Evolutionary conservation across 306 rosid genomes (phyloP).

Genomic region (Glycine tomentella): DNA sequence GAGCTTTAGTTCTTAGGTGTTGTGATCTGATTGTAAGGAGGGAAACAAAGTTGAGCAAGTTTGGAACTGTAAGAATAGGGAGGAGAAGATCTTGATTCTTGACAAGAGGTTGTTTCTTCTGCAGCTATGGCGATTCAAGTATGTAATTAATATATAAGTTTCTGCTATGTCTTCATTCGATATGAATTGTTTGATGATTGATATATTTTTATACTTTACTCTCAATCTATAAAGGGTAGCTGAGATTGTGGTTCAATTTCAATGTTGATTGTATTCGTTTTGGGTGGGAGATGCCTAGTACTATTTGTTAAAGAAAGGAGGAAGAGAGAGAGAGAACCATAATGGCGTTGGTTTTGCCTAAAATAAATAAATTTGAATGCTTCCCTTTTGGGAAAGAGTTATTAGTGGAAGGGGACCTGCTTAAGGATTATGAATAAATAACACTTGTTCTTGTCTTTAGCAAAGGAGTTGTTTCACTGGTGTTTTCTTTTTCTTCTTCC

Average conservation of each 20-base stretch:
- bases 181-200: no score
- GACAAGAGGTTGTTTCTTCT: constrained; percentile 28
- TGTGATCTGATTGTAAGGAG: constrained; percentile 32
- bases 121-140: constrained; percentile 60
- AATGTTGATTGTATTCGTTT: background rate
- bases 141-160: constrained; percentile 27
- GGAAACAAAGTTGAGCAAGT: background rate
- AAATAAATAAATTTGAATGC: background rate
- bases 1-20: background rate
- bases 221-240: background rate
- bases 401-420: constrained; percentile 1
- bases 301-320: background rate
- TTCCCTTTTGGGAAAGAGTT: constrained; percentile 25
- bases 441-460: background rate
- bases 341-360: constrained; percentile 21
- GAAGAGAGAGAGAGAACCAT: background rate
- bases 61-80: constrained; percentile 14
- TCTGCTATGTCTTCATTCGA: constrained; percentile 30
- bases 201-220: background rate
- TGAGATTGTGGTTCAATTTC: constrained; percentile 25
- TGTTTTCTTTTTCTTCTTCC: background rate
- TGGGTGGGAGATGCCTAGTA: background rate
- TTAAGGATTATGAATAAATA: background rate
- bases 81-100: constrained; percentile 25
- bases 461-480: background rate